phyloP scores from a whole-genome alignment of 225 moss, liverwort and hornwort species.

The Straminergon stramineum region DNA sequence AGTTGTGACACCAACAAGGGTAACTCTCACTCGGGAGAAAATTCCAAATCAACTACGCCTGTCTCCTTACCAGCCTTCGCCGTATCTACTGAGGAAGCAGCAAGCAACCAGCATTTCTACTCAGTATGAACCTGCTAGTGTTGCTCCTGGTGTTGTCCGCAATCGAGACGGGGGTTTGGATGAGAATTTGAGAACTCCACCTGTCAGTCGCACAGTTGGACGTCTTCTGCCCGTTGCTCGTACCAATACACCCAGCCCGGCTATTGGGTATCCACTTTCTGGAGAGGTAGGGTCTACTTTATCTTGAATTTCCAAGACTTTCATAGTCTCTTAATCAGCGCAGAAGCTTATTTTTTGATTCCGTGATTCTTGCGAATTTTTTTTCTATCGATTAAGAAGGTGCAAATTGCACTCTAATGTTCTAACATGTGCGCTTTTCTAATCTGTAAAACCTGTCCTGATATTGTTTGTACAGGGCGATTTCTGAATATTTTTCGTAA shows the following conservation, averaged over 20 bases:
- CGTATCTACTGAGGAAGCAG: constrained; percentile 45
- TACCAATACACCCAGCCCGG: constrained; percentile 54
- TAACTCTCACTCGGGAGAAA: constrained; percentile 42
- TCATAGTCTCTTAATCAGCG: neutral
- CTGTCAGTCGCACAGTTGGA: constrained; percentile 33
- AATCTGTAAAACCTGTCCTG: neutral
- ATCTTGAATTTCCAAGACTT: neutral
- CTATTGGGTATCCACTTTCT: constrained; percentile 48
- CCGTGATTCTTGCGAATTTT: neutral
- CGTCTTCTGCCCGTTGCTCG: constrained; percentile 32
- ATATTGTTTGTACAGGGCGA: neutral
- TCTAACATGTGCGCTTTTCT: neutral
- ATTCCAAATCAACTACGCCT: constrained; percentile 22
- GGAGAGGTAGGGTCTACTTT: constrained; percentile 45
- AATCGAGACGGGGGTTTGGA: constrained; percentile 38
- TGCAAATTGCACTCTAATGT: neutral
- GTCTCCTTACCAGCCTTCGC: constrained; percentile 51
- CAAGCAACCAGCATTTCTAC: constrained; percentile 25
- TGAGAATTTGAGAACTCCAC: constrained; percentile 67
- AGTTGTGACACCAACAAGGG: constrained; percentile 44
- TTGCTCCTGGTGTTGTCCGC: constrained; percentile 14
- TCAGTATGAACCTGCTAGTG: constrained; percentile 16
- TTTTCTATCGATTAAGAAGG: neutral
- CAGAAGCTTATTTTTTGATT: neutral
- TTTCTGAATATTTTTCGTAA: neutral